These are phyloP conservation scores for Xylaria multiplex DNA, from an alignment of 2,329 filamentous ascomycete species.

Conservation along the genomic window DNA sequence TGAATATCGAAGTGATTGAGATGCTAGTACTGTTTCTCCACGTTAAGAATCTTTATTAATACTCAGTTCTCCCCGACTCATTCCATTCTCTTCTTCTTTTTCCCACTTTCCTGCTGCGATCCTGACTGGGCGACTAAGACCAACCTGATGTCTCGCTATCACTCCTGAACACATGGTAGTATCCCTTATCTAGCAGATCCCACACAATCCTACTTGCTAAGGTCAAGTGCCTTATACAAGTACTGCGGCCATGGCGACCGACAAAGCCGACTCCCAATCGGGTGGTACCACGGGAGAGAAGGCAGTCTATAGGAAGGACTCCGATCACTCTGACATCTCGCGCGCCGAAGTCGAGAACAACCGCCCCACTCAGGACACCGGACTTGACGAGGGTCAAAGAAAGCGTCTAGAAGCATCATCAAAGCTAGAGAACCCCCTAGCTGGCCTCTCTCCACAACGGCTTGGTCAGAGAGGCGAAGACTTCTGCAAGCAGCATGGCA, in stretches of 20 bases:
- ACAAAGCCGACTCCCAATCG: conserved; percentile 6
- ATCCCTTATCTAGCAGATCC: not conserved
- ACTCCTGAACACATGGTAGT: conserved; percentile 4
- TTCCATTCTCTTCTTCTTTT: not conserved
- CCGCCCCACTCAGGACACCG: conserved; percentile 34
- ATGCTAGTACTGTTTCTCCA: conserved; percentile 2
- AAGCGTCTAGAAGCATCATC: conserved; percentile 51
- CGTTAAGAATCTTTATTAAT: conserved; percentile 16
- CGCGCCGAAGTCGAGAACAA: conserved; percentile 45
- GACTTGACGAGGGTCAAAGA: conserved; percentile 43
- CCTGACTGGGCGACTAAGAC: conserved; percentile 2
- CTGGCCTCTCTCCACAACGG: conserved; percentile 54
- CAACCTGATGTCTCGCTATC: not conserved
- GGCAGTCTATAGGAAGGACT: conserved; percentile 39
- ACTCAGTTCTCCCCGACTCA: not conserved
- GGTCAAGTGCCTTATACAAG: not conserved
- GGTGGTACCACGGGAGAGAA: conserved; percentile 18
- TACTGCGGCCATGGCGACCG: conserved; percentile 21
- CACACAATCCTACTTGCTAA: not conserved
- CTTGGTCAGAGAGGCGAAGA: conserved; percentile 65
- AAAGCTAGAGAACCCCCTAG: conserved; percentile 56
- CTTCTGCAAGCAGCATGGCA: conserved; percentile 65
- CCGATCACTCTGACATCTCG: conserved; percentile 42
- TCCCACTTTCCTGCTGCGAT: conserved; percentile 1
- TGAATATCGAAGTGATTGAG: not conserved